These are phyloP conservation scores for Amylocarpus encephaloides DNA, from an alignment of 2,329 filamentous ascomycete species.

Conservation along the genomic window DNA sequence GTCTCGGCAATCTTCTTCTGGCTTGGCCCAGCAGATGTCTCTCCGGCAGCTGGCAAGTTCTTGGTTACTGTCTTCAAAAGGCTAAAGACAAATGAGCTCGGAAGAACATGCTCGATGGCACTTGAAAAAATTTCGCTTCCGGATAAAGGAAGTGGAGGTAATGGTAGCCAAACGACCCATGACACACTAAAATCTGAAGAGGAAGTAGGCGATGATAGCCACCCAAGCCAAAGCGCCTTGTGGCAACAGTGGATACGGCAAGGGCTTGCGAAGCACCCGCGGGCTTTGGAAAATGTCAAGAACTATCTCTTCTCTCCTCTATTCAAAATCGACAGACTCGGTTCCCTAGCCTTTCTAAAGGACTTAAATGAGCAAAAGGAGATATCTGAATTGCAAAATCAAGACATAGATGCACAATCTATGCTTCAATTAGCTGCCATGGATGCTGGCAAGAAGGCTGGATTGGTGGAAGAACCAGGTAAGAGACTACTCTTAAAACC, in stretches of 20 bases:
- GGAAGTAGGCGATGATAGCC: no score
- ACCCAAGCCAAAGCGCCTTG: constrained; percentile 16
- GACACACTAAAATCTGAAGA: no score
- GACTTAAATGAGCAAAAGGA: constrained; percentile 46
- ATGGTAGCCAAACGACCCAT: no score
- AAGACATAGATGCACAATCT: constrained; percentile 46
- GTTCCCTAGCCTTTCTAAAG: constrained; percentile 52
- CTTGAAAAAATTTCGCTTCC: no score
- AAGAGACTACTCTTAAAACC: constrained; percentile 13
- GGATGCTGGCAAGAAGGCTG: constrained; percentile 64
- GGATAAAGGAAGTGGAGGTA: no score
- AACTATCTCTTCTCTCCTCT: constrained; percentile 58
- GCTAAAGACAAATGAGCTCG: constrained; percentile 36
- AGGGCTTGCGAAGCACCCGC: constrained; percentile 42
- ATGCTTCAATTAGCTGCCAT: constrained; percentile 61
- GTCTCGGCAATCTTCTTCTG: constrained; percentile 45
- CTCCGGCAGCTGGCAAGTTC: constrained; percentile 54
- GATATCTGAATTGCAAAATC: constrained; percentile 39
- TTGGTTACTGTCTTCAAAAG: constrained; percentile 50
- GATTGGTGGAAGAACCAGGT: constrained; percentile 63
- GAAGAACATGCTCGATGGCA: constrained; percentile 14
- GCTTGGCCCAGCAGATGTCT: constrained; percentile 52
- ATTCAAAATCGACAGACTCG: constrained; percentile 50
- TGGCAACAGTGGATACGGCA: constrained; percentile 54
- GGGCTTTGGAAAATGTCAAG: constrained; percentile 56